phyloP scores from a whole-genome alignment of 2,329 filamentous ascomycete species.

The Myriangium duriaei region DNA sequence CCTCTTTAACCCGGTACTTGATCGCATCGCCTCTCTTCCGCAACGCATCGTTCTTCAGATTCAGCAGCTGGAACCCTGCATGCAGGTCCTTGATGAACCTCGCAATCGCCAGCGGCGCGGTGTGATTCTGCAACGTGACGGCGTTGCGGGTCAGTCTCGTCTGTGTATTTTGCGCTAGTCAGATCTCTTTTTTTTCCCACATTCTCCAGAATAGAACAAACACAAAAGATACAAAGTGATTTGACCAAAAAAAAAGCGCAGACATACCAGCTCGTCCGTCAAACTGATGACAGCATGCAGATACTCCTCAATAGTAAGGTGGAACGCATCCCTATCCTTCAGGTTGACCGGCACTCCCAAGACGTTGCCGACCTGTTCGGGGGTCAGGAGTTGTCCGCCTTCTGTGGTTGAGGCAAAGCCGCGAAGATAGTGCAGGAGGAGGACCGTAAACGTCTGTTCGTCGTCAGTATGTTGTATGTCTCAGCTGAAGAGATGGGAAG shows the following conservation, averaged over 20 bases:
- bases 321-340: slow-evolving; percentile 81
- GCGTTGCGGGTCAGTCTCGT: slow-evolving; percentile 85
- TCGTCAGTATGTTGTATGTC: not conserved
- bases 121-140: slow-evolving; percentile 81
- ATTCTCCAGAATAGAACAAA: not conserved
- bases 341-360: slow-evolving; percentile 80
- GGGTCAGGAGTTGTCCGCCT: slow-evolving; percentile 57
- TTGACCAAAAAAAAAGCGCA: not conserved
- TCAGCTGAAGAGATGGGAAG: not conserved
- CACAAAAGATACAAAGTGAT: not conserved
- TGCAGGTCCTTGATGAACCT: slow-evolving; percentile 91
- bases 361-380: slow-evolving; percentile 73
- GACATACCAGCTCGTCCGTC: slow-evolving; percentile 66
- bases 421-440: slow-evolving; percentile 65
- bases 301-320: slow-evolving; percentile 95
- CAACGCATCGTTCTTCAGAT: slow-evolving; percentile 89
- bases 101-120: slow-evolving; percentile 74
- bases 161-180: slow-evolving; percentile 21
- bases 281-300: slow-evolving; percentile 76
- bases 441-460: slow-evolving; percentile 36
- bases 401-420: slow-evolving; percentile 37
- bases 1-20: slow-evolving; percentile 96
- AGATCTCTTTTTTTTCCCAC: not conserved
- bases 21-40: slow-evolving; percentile 81
- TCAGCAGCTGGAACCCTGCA: slow-evolving; percentile 91